These are phyloP conservation scores for Solanum pinnatisectum DNA, from an alignment of 257 asterid species.

Conservation along the genomic window DNA sequence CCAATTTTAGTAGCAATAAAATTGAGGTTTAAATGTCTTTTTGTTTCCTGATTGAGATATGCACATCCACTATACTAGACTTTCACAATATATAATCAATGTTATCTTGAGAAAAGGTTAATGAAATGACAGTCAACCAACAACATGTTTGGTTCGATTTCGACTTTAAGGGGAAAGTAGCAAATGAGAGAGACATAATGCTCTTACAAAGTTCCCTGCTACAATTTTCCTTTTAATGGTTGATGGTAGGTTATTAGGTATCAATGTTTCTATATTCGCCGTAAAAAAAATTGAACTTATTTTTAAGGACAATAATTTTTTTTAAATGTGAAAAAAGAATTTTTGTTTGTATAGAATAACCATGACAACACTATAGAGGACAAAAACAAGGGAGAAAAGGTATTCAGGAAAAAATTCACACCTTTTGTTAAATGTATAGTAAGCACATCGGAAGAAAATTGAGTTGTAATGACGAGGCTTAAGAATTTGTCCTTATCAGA, in stretches of 20 bases:
- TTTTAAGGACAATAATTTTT: not conserved
- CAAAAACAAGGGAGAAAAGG: not conserved
- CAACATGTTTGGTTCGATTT: not conserved
- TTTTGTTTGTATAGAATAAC: not conserved
- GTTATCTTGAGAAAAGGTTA: not conserved
- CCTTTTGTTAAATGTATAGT: not conserved
- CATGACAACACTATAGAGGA: not conserved
- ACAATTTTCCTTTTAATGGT: not conserved
- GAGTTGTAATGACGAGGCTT: not conserved
- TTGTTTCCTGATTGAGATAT: not conserved
- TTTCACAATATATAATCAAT: not conserved
- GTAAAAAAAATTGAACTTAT: no score
- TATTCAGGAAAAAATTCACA: not conserved
- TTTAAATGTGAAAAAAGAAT: not conserved
- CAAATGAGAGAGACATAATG: not conserved
- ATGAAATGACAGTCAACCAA: not conserved
- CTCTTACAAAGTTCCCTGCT: not conserved
- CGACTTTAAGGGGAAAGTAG: not conserved
- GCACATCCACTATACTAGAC: not conserved
- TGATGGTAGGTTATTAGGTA: no score
- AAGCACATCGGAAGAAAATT: not conserved
- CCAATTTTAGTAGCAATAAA: not conserved
- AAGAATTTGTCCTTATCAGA: not conserved
- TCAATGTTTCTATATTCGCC: not conserved
- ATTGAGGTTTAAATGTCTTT: not conserved